Evolutionary conservation across 164 flowering plant genomes (phyloP), one percentile per base, ranked within the genome.

Genomic region (Paratinospora sagittata): DNA sequence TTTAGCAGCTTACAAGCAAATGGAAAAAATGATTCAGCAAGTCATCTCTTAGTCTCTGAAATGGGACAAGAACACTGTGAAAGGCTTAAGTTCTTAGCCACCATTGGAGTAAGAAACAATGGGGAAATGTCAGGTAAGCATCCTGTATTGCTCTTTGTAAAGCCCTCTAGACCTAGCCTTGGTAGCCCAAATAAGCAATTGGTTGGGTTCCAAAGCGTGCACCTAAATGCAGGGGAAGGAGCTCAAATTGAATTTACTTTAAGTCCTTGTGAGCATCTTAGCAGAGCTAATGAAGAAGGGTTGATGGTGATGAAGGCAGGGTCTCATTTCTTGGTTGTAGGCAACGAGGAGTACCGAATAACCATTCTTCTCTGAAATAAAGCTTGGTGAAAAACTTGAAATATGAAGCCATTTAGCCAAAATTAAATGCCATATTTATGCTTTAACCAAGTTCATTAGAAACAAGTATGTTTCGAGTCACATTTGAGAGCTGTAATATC

Each of bases 71-170:
- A 80, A 17, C 10, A 41, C 26, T 95, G 98, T 67, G 78, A 88
- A 8, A 72, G 52, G 6, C 74, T 76, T 63, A 84, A 80, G 76
- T 72, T 86, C 66, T 60, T 79, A 0, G 85, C 84, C 6, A 72
- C 49, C 0, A 81, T 95, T 34, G 80, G 72, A 73, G 97, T 90
- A 0, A 68, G 76, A 43, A 95, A 92, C 65, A 30, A 30, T 0
- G 97, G 97, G 23, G 84, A 88, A 62, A 87, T 90, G 89, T 78
- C 70, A 1, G 91, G 98, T 3, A 86, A 80, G 70, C 97, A 95
- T 74, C 85, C 97, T 0, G 90, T 90, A 49, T 69, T 92, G 81
- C 84, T 92, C 24, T 95, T 85, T 67, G 69, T 70, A 24, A 79
- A 78, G 68, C 76, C 33, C 4, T 78, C 70, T 2, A 71, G 73